Base-by-base conservation (phyloP, 2,329 filamentous ascomycete genomes). In the Arthrobotrys sinensis region DNA sequence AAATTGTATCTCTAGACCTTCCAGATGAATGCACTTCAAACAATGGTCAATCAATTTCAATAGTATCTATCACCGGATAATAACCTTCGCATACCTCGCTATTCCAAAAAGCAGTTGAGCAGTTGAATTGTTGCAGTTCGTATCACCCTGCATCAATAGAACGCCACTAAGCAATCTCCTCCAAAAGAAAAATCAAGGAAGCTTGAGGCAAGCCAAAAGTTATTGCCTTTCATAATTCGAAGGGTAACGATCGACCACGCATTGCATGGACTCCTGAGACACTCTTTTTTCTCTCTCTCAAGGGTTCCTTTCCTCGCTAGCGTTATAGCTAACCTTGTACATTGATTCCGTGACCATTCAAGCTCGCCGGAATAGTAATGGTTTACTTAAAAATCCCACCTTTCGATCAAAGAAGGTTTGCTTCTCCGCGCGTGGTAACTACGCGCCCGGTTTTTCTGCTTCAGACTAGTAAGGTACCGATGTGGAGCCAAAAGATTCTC, bases 181-280 rank as follows among this genome's bases (percentile, higher is more conserved):
- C 4, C 28, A 14, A 28, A 16, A 10, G 7, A 57, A 10, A 57
- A 57, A 57, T 57, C 52, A 57, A 57, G 52, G 52, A 57, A 36
- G 14, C 32, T 32, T 4, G 12, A 2, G 14, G 16, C 52, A 3
- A 21, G 32, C 32, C 24, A 8, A 34, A 34, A 65, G 6, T 12
- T 12, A 21, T 53, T 24, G 16, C 24, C 40, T 4, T 34, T 16
- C 19, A 38, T 67, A 5, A 16, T 60, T 43, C 60, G 40, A 55
- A 71, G 36, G 60, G 60, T 46, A 66, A 24, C 16, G 69, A 73
- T 73, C 69, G 36, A n/a, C 68, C 46, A 21, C 43, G 57, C 69
- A 64, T 64, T 66, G 69, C 60, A 73, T 57, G 28, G 36, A 11
- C 46, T 57, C 24, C 48, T 71, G 46, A 72, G 68, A 72, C 68